Base-by-base conservation (phyloP, 2,329 filamentous ascomycete species). In the Aspergillus pseudoterreus region DNA sequence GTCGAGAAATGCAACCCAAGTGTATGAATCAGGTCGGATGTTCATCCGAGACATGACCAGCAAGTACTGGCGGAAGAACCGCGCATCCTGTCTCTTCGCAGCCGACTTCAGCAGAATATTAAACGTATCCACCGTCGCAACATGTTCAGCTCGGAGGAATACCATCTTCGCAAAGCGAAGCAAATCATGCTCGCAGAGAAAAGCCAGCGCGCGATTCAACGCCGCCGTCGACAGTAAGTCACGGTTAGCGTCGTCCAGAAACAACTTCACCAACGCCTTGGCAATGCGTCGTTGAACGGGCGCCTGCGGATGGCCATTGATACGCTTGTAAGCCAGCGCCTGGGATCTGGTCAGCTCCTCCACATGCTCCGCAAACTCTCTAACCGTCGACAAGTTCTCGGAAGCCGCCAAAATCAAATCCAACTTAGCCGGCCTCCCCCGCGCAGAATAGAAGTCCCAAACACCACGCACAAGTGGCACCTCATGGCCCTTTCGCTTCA, bases 21-120 rank as follows among this genome's bases (percentile, higher is more conserved):
- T 76, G 17, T 63, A 39, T n/a, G 64, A 54, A 50, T 75, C 71
- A 11, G 75, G 75, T 1, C 54, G 57, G 45, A 78, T 57, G 1
- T 68, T 58, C 47, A 65, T 54, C 45, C 61, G 56, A 24, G 66
- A 53, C 75, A 79, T 78, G 11, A 63, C 52, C 21, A 60, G 47
- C 15, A 78, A 54, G 17, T 75, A 59, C 22, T 62, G 60, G 6
- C 63, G 64, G 47, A 78, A 78, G 14, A 62, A 61, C 11, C 54
- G 57, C n/a, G 74, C 56, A 57, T 78, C 68, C 45, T 70, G 67
- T 19, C 59, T 61, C 45, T 61, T 62, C 11, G 74, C 74, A 22
- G 70, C 64, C 19, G 62, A 62, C 39, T 61, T 59, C 36, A 79
- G 56, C 45, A 79, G 59, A 42, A 76, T 71, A 45, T 78, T 78